Percentiles rank a stretch among this genome's conserved stretches.
These are phyloP conservation scores for Trifolium repens DNA, from an alignment of 306 rosid species.

Conservation along the genomic window DNA sequence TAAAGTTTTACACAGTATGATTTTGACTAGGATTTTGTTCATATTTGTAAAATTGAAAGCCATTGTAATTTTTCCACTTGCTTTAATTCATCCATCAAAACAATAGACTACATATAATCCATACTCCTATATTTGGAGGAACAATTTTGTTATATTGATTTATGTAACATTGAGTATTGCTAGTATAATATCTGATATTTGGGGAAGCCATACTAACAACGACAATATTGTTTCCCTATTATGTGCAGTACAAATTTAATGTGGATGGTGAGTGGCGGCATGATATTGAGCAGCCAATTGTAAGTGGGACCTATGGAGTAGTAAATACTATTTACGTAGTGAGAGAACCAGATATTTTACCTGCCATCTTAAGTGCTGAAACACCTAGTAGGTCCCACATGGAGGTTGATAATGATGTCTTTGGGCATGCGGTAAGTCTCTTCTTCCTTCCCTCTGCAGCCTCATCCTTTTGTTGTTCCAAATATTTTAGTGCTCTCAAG, in stretches of 20 bases:
- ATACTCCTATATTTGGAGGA: slow-evolving; percentile 3
- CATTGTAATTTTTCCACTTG: neutral
- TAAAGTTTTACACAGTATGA: neutral
- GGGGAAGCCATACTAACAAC: slow-evolving; percentile 38
- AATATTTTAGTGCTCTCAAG: slow-evolving; percentile 19
- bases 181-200: slow-evolving; percentile 36
- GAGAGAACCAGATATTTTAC: slow-evolving; percentile 56
- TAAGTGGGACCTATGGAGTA: slow-evolving; percentile 61
- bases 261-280: slow-evolving; percentile 92
- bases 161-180: neutral
- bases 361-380: slow-evolving; percentile 53
- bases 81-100: slow-evolving; percentile 9
- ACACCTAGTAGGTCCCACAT: slow-evolving; percentile 66
- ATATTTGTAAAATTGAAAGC: slow-evolving; percentile 11
- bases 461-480: slow-evolving; percentile 14
- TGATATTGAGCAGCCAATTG: slow-evolving; percentile 69
- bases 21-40: neutral
- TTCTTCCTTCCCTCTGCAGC: slow-evolving; percentile 1
- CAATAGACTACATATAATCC: neutral
- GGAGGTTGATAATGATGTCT: slow-evolving; percentile 74
- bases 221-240: slow-evolving; percentile 43
- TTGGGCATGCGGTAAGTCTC: slow-evolving; percentile 55
- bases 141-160: slow-evolving; percentile 19
- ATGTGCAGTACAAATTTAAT: slow-evolving; percentile 73
- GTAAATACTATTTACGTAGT: slow-evolving; percentile 67